Conservation (phyloP, 768 basidiomycete genomes). For the Termitomyces sp. region DNA sequence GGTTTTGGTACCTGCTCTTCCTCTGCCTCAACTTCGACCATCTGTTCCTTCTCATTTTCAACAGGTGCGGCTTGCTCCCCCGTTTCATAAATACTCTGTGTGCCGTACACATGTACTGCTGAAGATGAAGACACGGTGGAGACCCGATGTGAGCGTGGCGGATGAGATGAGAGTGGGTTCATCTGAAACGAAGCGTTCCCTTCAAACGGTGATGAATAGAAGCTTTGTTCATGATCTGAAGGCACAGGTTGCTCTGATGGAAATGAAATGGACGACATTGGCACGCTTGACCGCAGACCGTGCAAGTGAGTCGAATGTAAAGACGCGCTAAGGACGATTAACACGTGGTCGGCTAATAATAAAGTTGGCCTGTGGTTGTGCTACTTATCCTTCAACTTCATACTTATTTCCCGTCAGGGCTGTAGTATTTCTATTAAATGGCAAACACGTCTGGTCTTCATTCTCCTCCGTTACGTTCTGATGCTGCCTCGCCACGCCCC, state of each 20-base stretch:
- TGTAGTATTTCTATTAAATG: slow-evolving; percentile 2
- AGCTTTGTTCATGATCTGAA: slow-evolving; percentile 41
- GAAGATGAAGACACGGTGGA: slow-evolving; percentile 37
- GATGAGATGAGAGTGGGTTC: slow-evolving; percentile 76
- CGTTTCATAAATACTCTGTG: slow-evolving; percentile 37
- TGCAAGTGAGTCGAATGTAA: slow-evolving; percentile 1
- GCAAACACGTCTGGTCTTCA: slow-evolving; percentile 39
- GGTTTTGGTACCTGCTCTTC: slow-evolving; percentile 43
- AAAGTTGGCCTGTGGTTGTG: neutral
- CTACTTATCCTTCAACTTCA: neutral
- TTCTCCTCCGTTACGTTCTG: slow-evolving; percentile 60
- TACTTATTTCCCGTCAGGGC: neutral
- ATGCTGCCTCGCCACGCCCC: slow-evolving; percentile 49
- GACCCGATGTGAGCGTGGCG: slow-evolving; percentile 69
- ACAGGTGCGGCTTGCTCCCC: slow-evolving; percentile 34
- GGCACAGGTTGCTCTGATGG: slow-evolving; percentile 40
- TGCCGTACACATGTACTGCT: slow-evolving; percentile 31
- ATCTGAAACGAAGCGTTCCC: slow-evolving; percentile 64
- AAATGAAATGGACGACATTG: slow-evolving; percentile 69
- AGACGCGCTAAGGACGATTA: slow-evolving; percentile 5
- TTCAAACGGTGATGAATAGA: slow-evolving; percentile 59
- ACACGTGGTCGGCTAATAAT: slow-evolving; percentile 18
- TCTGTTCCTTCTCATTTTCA: slow-evolving; percentile 27
- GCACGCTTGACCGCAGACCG: neutral
- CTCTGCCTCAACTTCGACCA: slow-evolving; percentile 37